phyloP scores from a whole-genome alignment of 2,329 filamentous ascomycete genomes.

The Coniochaeta prunicola region DNA sequence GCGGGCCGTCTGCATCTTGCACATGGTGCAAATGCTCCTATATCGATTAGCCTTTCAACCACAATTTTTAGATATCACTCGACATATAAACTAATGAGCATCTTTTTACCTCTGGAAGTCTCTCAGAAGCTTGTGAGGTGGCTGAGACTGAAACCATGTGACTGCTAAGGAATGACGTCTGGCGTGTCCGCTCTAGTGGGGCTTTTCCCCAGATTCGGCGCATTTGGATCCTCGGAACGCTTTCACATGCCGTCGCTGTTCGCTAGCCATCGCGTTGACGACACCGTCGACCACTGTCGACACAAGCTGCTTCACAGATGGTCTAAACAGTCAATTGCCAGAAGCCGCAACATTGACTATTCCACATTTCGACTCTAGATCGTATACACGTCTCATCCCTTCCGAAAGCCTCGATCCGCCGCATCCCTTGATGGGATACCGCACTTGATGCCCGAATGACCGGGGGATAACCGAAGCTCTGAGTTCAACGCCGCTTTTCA shows the following conservation, averaged over 20 bases:
- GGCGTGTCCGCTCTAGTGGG: neutral
- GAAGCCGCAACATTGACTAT: neutral
- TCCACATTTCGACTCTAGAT: neutral
- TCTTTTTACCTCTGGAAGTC: neutral
- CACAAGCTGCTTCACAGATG: neutral
- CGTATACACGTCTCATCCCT: neutral
- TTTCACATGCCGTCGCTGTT: constrained; percentile 1
- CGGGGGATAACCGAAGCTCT: constrained; percentile 6
- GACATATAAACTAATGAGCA: neutral
- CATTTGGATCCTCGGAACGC: constrained; percentile 1
- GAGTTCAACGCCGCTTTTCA: constrained; percentile 12
- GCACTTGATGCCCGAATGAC: constrained; percentile 8
- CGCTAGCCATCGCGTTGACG: neutral
- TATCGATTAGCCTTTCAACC: no score
- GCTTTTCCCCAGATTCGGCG: neutral
- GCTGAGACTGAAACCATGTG: neutral
- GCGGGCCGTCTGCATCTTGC: neutral
- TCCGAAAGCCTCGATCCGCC: neutral
- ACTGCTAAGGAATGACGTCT: neutral
- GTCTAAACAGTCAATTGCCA: neutral
- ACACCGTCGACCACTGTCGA: neutral
- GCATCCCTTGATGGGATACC: constrained; percentile 10
- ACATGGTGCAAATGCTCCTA: neutral
- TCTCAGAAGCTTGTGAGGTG: neutral
- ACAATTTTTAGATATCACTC: no score